A percentile compares a stretch with the other conserved stretches of the same genome.
Conservation (phyloP, 345 rosid genomes). For the Jatropha curcas region DNA sequence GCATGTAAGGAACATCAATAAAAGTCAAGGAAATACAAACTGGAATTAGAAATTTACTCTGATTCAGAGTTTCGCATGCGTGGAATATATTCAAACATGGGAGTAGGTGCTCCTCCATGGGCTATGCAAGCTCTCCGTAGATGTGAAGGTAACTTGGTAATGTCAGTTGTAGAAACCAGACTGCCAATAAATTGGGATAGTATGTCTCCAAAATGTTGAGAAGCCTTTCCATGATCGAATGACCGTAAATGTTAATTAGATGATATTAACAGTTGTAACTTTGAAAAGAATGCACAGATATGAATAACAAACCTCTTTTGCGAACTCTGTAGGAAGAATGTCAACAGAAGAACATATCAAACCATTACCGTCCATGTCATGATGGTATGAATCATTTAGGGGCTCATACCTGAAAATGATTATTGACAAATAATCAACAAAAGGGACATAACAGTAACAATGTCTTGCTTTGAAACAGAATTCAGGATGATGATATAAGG, state of each 20-base stretch:
- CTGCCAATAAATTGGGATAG: constrained; percentile 68
- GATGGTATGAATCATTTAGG: constrained; percentile 50
- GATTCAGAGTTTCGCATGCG: constrained; percentile 78
- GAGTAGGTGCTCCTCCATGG: constrained; percentile 67
- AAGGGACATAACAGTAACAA: not conserved
- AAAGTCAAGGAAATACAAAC: not conserved
- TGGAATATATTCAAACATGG: constrained; percentile 73
- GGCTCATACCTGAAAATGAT: constrained; percentile 61
- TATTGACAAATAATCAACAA: constrained; percentile 4
- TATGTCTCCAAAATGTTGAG: constrained; percentile 90
- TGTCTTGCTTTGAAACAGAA: not conserved
- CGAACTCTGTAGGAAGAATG: constrained; percentile 93
- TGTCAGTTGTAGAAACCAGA: constrained; percentile 64
- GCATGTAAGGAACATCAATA: not conserved
- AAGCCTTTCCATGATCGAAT: constrained; percentile 57
- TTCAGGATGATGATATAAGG: not conserved
- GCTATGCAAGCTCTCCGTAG: constrained; percentile 83
- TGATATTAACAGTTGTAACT: not conserved
- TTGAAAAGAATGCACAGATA: constrained; percentile 12
- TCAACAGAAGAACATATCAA: constrained; percentile 77
- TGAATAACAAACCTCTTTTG: constrained; percentile 67
- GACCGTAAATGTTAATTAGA: constrained; percentile 16
- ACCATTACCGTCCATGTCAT: constrained; percentile 85
- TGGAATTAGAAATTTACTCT: constrained; percentile 50
- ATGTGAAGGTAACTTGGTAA: constrained; percentile 61